phyloP scores from a whole-genome alignment of 2,329 filamentous ascomycete species.

The Fusarium metavorans region DNA sequence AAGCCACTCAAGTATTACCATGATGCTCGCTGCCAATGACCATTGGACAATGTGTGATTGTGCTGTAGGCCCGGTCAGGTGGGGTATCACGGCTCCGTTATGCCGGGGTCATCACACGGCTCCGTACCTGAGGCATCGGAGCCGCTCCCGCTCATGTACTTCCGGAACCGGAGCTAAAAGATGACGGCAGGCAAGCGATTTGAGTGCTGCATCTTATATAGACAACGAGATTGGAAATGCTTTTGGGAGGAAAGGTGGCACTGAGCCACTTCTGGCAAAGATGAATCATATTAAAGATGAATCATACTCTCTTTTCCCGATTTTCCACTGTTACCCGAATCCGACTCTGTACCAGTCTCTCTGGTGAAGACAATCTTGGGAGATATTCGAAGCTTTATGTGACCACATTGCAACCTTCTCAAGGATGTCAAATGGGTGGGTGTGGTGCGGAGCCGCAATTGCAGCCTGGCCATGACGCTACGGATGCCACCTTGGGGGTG shows the following conservation, averaged over 20 bases:
- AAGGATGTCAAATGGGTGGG: neutral
- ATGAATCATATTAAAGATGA: no score
- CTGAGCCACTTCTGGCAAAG: no score
- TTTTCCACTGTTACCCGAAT: no score
- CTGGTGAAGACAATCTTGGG: no score
- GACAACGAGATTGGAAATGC: no score
- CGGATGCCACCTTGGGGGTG: neutral
- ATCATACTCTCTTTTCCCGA: no score
- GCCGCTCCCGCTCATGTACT: constrained; percentile 27
- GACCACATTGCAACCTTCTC: neutral
- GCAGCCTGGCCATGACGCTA: neutral
- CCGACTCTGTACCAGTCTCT: no score
- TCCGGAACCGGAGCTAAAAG: constrained; percentile 19
- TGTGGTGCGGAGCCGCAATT: constrained; percentile 1
- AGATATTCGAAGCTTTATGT: neutral
- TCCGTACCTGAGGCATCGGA: neutral
- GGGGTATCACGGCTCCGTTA: constrained; percentile 1
- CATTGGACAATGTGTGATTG: neutral
- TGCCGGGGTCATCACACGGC: neutral
- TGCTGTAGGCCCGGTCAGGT: neutral
- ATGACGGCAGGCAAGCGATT: neutral
- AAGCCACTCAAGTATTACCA: neutral
- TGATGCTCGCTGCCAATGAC: neutral
- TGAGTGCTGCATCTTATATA: neutral
- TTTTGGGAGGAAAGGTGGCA: no score